Conservation (phyloP, 768 basidiomycete genomes). For the Tylopilus cervinicoccineus region DNA sequence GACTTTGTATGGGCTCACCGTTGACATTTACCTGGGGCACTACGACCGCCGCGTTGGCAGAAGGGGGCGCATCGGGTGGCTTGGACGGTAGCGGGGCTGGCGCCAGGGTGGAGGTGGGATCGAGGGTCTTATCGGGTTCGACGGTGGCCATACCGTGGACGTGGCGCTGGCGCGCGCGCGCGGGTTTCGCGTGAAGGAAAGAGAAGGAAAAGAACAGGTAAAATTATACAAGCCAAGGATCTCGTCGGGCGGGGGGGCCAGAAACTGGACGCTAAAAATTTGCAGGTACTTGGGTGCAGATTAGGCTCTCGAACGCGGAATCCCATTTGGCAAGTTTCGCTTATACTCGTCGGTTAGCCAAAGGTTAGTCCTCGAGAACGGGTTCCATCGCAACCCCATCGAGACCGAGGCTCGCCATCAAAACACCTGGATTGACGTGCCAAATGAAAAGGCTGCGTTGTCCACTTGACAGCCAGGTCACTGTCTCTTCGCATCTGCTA, state of each 20-base stretch:
- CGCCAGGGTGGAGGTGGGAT: slow-evolving; percentile 13
- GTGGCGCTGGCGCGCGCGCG: slow-evolving; percentile 4
- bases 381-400: background rate
- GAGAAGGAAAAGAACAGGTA: slow-evolving; percentile 10
- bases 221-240: slow-evolving; percentile 20
- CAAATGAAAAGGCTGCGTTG: slow-evolving; percentile 22
- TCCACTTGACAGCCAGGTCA: slow-evolving; percentile 15
- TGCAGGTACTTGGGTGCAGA: slow-evolving; percentile 23
- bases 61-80: slow-evolving; percentile 1
- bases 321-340: slow-evolving; percentile 24
- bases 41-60: slow-evolving; percentile 14
- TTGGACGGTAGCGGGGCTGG: slow-evolving; percentile 7
- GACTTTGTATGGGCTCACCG: slow-evolving; percentile 30
- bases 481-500: slow-evolving; percentile 39
- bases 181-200: slow-evolving; percentile 10
- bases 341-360: slow-evolving; percentile 15
- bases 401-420: slow-evolving; percentile 9
- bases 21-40: slow-evolving; percentile 36
- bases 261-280: slow-evolving; percentile 26
- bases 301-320: slow-evolving; percentile 23
- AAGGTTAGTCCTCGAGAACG: background rate
- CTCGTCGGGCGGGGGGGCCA: slow-evolving; percentile 4
- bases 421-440: slow-evolving; percentile 15
- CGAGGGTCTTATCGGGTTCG: slow-evolving; percentile 24
- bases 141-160: slow-evolving; percentile 21